Evolutionary conservation across 2,329 filamentous ascomycete genomes (phyloP).

Genomic region (Fusarium transvaalense): DNA sequence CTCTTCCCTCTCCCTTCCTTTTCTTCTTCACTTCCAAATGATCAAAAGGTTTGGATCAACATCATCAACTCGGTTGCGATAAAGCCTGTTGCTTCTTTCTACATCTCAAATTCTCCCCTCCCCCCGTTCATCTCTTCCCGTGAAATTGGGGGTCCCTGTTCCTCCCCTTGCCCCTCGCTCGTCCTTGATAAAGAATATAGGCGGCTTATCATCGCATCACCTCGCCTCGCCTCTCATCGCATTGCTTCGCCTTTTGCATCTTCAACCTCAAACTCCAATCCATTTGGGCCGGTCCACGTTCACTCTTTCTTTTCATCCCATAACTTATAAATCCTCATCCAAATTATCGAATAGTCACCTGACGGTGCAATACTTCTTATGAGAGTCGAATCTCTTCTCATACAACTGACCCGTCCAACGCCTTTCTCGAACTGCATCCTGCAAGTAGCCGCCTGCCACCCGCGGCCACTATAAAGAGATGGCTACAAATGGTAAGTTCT

Average conservation of each 20-base stretch:
- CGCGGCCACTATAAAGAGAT: slow-evolving; percentile 46
- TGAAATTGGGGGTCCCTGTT: slow-evolving; percentile 21
- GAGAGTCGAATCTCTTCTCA: slow-evolving; percentile 36
- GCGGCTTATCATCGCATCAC: slow-evolving; percentile 46
- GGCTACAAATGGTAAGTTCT: slow-evolving; percentile 50
- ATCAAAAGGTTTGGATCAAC: not conserved
- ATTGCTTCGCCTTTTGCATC: slow-evolving; percentile 33
- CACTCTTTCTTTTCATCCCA: slow-evolving; percentile 10
- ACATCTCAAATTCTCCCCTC: slow-evolving; percentile 1
- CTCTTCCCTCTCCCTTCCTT: not conserved
- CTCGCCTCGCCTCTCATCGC: slow-evolving; percentile 22
- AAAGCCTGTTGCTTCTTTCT: not conserved
- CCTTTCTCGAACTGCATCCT: slow-evolving; percentile 42
- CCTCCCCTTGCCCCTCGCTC: slow-evolving; percentile 35
- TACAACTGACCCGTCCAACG: slow-evolving; percentile 37
- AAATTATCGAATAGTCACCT: slow-evolving; percentile 2
- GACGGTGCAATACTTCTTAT: slow-evolving; percentile 39
- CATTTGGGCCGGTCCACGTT: not conserved
- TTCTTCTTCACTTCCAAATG: not conserved
- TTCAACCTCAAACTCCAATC: slow-evolving; percentile 5
- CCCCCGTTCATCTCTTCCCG: slow-evolving; percentile 11
- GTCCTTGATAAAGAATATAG: slow-evolving; percentile 43
- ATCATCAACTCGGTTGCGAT: slow-evolving; percentile 9
- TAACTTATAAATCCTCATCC: not conserved
- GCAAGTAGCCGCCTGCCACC: slow-evolving; percentile 40